phyloP scores from a whole-genome alignment of 2,329 filamentous ascomycete species.

The Ascochyta clinopodiicola region DNA sequence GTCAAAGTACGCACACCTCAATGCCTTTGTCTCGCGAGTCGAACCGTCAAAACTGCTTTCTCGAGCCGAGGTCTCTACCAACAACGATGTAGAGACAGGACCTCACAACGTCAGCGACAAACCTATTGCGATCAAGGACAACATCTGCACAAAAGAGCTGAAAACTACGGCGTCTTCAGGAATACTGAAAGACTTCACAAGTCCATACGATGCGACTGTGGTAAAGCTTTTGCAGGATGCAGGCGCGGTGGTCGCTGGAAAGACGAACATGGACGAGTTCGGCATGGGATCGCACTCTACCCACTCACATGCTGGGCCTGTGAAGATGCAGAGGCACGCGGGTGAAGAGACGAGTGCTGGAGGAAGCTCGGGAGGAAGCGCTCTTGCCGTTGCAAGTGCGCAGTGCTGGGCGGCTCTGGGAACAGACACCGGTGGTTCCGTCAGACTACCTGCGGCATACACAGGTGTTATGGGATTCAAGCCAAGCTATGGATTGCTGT shows the following conservation, averaged over 20 bases:
- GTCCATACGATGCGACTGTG: conserved; percentile 84
- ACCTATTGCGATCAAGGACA: conserved; percentile 58
- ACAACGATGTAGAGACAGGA: neutral
- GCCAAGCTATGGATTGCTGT: conserved; percentile 87
- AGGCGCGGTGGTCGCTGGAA: conserved; percentile 72
- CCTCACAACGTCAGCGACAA: conserved; percentile 32
- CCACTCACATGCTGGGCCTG: conserved; percentile 71
- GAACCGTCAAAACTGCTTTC: conserved; percentile 31
- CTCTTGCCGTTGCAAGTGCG: conserved; percentile 75
- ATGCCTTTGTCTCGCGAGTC: conserved; percentile 47
- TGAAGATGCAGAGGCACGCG: conserved; percentile 57
- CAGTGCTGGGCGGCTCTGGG: conserved; percentile 75
- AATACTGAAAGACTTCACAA: conserved; percentile 71
- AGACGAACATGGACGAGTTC: conserved; percentile 95
- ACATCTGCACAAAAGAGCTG: conserved; percentile 54
- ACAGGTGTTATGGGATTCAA: conserved; percentile 86
- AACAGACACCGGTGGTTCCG: conserved; percentile 91
- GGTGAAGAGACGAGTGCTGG: conserved; percentile 46
- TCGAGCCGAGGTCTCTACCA: conserved; percentile 25
- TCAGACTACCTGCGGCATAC: conserved; percentile 86
- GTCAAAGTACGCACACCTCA: conserved; percentile 41
- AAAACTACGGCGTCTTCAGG: conserved; percentile 82
- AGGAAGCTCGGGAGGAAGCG: conserved; percentile 87
- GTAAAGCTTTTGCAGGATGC: conserved; percentile 69
- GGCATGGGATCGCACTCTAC: conserved; percentile 89